Conservation (phyloP, 768 basidiomycete species). For the Boletus pseudopeckii region DNA sequence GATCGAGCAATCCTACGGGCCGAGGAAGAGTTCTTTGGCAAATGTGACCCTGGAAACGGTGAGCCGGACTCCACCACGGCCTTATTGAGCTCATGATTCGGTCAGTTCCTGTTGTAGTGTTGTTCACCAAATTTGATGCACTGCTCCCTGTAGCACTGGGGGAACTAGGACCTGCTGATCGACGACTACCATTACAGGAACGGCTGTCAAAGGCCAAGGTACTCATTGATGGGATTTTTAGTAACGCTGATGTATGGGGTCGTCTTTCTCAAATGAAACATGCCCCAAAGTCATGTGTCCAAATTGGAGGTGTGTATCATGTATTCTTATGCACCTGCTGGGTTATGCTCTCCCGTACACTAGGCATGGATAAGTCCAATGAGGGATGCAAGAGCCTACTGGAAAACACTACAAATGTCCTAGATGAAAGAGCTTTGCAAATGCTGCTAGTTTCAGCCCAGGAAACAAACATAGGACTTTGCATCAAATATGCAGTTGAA, state of each 20-base stretch:
- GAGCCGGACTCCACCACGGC: background rate
- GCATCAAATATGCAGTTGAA: background rate
- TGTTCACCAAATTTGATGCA: conserved; percentile 7
- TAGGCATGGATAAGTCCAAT: background rate
- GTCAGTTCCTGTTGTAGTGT: conserved; percentile 3
- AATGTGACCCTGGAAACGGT: background rate
- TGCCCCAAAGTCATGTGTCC: background rate
- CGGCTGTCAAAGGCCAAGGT: background rate
- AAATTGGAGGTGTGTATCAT: background rate
- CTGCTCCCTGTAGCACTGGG: background rate
- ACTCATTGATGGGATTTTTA: background rate
- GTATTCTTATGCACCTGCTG: background rate
- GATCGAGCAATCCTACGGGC: background rate
- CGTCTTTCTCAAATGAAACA: background rate
- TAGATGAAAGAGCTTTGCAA: background rate
- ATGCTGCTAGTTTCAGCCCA: conserved; percentile 1
- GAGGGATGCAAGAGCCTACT: background rate
- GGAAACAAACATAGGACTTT: background rate
- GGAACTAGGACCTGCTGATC: background rate
- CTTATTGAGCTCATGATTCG: background rate
- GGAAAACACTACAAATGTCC: background rate
- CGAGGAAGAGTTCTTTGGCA: background rate
- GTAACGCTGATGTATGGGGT: background rate
- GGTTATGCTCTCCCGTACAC: background rate
- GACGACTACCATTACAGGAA: background rate